These are phyloP conservation scores for Candida maesae DNA, from an alignment of 805 yeast species.

Conservation along the genomic window DNA sequence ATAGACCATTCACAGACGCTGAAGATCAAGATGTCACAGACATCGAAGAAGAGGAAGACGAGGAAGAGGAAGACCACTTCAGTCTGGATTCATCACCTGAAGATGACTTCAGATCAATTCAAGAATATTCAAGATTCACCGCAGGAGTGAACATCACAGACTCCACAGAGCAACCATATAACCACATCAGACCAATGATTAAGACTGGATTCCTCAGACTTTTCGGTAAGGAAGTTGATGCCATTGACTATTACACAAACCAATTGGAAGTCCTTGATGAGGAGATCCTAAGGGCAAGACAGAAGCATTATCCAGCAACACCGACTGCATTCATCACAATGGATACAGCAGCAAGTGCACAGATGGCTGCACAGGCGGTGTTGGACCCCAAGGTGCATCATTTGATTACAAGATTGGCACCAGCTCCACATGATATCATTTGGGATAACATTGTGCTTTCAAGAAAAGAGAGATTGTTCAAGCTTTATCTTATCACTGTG, in stretches of 20 bases:
- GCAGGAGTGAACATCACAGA: constrained; percentile 19
- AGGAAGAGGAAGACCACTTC: constrained; percentile 5
- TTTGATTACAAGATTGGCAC: constrained; percentile 80
- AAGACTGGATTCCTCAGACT: constrained; percentile 58
- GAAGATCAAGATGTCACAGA: constrained; percentile 9
- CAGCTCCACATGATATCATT: constrained; percentile 92
- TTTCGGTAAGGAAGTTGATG: constrained; percentile 70
- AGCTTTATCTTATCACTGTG: constrained; percentile 61
- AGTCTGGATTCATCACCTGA: constrained; percentile 8
- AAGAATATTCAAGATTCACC: constrained; percentile 20
- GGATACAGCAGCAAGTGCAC: constrained; percentile 94
- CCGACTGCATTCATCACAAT: constrained; percentile 92
- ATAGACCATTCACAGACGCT: constrained; percentile 11
- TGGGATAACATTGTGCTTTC: constrained; percentile 90
- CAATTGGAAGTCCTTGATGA: constrained; percentile 66
- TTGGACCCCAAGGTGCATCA: constrained; percentile 85
- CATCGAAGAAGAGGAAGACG: constrained; percentile 12
- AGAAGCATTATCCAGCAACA: constrained; percentile 70
- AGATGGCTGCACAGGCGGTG: constrained; percentile 94
- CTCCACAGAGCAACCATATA: constrained; percentile 16
- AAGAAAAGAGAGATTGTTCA: constrained; percentile 61
- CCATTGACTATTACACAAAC: constrained; percentile 72
- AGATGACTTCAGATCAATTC: constrained; percentile 22
- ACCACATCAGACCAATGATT: constrained; percentile 56
- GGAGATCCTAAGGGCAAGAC: constrained; percentile 62